Percentiles rank a stretch among this genome's conserved stretches.
These are phyloP conservation scores for Pyracantha coccinea DNA, from an alignment of 331 rosid species.

Conservation along the genomic window DNA sequence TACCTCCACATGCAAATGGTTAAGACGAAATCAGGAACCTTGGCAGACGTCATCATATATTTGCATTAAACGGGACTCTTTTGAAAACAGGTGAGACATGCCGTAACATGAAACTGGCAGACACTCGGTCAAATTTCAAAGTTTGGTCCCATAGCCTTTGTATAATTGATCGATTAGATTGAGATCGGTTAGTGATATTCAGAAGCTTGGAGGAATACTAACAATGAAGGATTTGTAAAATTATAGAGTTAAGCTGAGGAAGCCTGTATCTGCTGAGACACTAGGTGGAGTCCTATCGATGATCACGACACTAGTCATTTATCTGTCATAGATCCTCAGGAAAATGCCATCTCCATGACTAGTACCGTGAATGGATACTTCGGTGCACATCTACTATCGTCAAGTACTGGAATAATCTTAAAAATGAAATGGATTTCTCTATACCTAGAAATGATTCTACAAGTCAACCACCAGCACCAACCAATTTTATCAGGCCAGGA, in stretches of 20 bases:
- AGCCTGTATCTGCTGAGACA: constrained; percentile 33
- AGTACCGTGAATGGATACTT: constrained; percentile 55
- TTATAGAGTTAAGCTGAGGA: constrained; percentile 38
- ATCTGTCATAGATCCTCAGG: constrained; percentile 42
- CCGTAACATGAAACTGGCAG: constrained; percentile 45
- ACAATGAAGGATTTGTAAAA: constrained; percentile 44
- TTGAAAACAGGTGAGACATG: constrained; percentile 42
- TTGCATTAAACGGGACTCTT: constrained; percentile 54
- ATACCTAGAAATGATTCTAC: constrained; percentile 43
- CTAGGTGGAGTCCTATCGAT: constrained; percentile 65
- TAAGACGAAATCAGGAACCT: constrained; percentile 31
- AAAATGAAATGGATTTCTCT: constrained; percentile 90
- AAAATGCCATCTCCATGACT: constrained; percentile 79
- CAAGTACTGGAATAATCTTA: constrained; percentile 69
- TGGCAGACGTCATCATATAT: constrained; percentile 31
- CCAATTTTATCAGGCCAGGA: constrained; percentile 69
- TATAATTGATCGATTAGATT: constrained; percentile 55
- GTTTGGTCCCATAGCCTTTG: constrained; percentile 42
- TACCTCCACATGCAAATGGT: constrained; percentile 56
- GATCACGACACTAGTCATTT: constrained; percentile 94
- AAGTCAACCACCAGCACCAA: constrained; percentile 59
- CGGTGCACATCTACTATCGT: constrained; percentile 58
- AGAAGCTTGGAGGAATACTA: constrained; percentile 60
- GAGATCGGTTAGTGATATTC: constrained; percentile 50
- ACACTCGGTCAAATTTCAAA: constrained; percentile 41